Evolutionary conservation across 306 rosid genomes (phyloP), one percentile per base, ranked within the genome.

Genomic region (Crotalaria pallida): DNA sequence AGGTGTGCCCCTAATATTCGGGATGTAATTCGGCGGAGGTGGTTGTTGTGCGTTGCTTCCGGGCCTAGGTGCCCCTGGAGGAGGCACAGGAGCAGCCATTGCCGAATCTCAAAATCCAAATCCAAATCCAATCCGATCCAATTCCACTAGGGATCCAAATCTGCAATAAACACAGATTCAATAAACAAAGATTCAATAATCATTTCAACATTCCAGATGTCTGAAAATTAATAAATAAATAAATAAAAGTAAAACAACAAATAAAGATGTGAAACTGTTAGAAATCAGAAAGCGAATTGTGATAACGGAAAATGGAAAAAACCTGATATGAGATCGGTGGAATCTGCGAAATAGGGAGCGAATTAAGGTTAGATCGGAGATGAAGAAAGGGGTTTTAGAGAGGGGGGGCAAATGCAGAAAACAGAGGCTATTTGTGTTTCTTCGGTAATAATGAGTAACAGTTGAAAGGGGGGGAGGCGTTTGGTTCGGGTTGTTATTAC

Each of bases 11-110:
- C 72, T 75, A 26, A 79, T 58, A 77, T 82, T 87, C 49, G 96
- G 92, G 23, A 75, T 65, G 87, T 87, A 88, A 81, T 85, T 88
- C 27, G 86, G 87, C 13, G 92, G 87, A 69, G 95, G 91, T 3
- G 86, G 77, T 22, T 82, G 79, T 5, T 65, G 72, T 22, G 80
- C 69, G 67, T 82, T 79, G 63, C 68, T 73, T 47, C 77, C 82
- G 84, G 97, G 92, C 82, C 98, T 84, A 70, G 93, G 89, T 86
- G 96, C 96, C 93, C 98, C 98, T 63, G 91, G 88, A 86, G 96
- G 96, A 86, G 96, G 96, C 96, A 88, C 91, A 82, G 83, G 75
- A 80, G 93, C 92, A 63, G 93, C 91, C 98, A 92, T 92, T 65
- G 66, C 73, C 75, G 71, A 80, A 78, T 73, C 83, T 31, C n/a